These are phyloP conservation scores for Taxawa tesnikishii DNA, from an alignment of 2,329 filamentous ascomycete genomes.

Conservation along the genomic window DNA sequence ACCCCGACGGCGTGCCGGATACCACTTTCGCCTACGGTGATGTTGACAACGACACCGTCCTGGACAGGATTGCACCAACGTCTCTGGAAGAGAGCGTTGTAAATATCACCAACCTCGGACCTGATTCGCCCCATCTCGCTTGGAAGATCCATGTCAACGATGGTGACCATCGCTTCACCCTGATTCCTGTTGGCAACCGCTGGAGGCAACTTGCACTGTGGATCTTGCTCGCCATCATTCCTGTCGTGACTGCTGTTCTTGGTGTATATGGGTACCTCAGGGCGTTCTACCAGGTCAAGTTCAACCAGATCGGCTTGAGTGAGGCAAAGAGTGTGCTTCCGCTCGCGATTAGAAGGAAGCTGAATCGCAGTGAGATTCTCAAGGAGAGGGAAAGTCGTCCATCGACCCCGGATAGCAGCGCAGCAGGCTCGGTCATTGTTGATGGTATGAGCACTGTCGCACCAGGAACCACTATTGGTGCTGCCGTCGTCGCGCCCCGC, in stretches of 20 bases:
- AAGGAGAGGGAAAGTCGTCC: constrained; percentile 21
- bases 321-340: constrained; percentile 32
- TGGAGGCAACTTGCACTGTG: constrained; percentile 42
- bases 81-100: constrained; percentile 43
- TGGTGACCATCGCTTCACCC: constrained; percentile 36
- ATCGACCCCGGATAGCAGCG: constrained; percentile 18
- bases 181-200: constrained; percentile 42
- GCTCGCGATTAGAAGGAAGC: constrained; percentile 21
- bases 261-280: constrained; percentile 47
- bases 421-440: constrained; percentile 1
- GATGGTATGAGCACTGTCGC: background rate
- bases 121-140: constrained; percentile 41
- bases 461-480: constrained; percentile 1
- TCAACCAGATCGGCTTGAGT: constrained; percentile 45
- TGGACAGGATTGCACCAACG: constrained; percentile 50
- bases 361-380: constrained; percentile 14
- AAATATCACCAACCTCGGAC: constrained; percentile 44
- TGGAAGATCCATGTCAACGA: constrained; percentile 47
- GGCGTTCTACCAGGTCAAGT: constrained; percentile 51
- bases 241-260: constrained; percentile 35
- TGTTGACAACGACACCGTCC: constrained; percentile 45
- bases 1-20: constrained; percentile 50
- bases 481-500: constrained; percentile 11
- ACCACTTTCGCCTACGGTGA: constrained; percentile 48
- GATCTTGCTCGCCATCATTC: constrained; percentile 41